phyloP scores from a whole-genome alignment of 768 basidiomycete species.

The Boletus patriciae region DNA sequence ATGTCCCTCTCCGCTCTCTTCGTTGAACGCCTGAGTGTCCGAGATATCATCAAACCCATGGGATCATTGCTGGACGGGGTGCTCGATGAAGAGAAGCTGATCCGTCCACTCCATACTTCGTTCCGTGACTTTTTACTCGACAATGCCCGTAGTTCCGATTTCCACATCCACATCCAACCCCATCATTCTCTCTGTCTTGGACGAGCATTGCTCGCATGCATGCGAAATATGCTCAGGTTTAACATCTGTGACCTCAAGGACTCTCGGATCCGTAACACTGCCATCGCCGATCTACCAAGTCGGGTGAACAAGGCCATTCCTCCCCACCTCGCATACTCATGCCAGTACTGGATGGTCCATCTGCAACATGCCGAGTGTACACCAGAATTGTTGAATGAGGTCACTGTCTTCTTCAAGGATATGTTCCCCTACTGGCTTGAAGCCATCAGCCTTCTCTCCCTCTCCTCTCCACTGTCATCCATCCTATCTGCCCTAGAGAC shows the following conservation, averaged over 20 bases:
- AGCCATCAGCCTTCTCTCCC: constrained; percentile 21
- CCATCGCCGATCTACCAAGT: background rate
- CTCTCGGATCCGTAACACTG: background rate
- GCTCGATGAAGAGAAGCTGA: background rate
- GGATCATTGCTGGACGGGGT: constrained; percentile 1
- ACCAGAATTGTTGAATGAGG: background rate
- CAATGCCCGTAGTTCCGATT: background rate
- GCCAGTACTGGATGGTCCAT: constrained; percentile 1
- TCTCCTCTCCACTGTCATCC: background rate
- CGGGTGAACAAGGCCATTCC: background rate
- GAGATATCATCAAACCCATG: background rate
- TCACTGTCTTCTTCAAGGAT: background rate
- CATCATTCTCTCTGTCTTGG: background rate
- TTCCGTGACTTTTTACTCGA: constrained; percentile 3
- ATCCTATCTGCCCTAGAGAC: background rate
- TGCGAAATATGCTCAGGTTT: background rate
- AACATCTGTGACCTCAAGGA: background rate
- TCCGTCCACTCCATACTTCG: background rate
- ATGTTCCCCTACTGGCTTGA: constrained; percentile 19
- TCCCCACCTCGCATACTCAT: background rate
- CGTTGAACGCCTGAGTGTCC: too few relatives aligned
- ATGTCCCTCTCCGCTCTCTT: too few relatives aligned
- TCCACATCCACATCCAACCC: background rate
- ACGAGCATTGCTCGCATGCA: background rate
- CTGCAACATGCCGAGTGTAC: background rate